Base-by-base conservation (phyloP, 805 yeast genomes). In the Candida ortonii region DNA sequence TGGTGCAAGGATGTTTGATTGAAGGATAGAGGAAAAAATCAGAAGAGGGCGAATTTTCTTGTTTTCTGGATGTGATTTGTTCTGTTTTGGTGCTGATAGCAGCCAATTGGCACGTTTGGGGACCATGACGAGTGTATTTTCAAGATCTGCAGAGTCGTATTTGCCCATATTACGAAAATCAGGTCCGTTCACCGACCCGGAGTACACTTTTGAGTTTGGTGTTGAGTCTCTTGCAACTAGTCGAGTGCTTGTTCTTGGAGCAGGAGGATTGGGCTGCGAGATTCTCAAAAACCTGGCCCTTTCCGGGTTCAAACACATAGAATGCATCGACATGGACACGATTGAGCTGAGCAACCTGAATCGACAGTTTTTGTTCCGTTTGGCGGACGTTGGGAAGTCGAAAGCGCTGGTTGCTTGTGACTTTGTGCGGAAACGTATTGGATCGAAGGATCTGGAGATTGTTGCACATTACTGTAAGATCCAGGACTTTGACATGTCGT, bases 241-340 rank as follows among this genome's bases (percentile, higher is more conserved):
- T n/a, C 55, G 59, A 30, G 35, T 65, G 5, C 45, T 65, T 16
- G 75, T 76, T 6, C 71, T 83, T 28, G 94, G 94, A 2, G 90
- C 90, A 1, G 94, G 94, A 1, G 94, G 94, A 0, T 61, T 84
- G 16, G 94, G 94, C 3, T 84, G 94, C 59, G 93, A 84, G 56
- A 79, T 84, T 19, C 59, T 84, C 28, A 84, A 84, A 58, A 73
- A 82, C 55, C 64, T 84, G 33, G 84, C 84, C 1, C 61, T 79
- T 20, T 67, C 78, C n/a, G 90, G 90, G 4, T 80, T 84, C 51
- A 62, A 61, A 38, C 59, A 76, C 30, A 73, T 84, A 19, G 76
- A 80, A 38, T 73, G 84, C 8, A 80, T 84, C 23, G 94, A 84
- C 52, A 83, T 84, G 90, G 94, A 84, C 55, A 81, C 85, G 3